A percentile compares a stretch with the other conserved stretches of the same genome.
Conservation (phyloP, 345 rosid species). For the Camelina hispida region DNA sequence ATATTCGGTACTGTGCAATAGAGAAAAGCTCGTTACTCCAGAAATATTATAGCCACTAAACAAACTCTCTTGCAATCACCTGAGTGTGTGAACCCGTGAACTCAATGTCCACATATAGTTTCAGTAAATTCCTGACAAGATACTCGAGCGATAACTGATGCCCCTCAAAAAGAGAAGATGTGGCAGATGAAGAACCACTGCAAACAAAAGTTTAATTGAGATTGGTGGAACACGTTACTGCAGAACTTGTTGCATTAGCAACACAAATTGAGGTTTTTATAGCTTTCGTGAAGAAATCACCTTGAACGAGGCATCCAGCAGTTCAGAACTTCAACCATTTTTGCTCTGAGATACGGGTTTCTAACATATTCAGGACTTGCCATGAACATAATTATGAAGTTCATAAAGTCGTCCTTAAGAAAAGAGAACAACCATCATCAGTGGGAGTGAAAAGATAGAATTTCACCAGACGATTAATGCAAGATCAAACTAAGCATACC, state of each 20-base stretch:
- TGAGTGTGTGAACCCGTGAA: slow-evolving; percentile 99
- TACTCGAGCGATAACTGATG: slow-evolving; percentile 90
- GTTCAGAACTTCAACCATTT: slow-evolving; percentile 99
- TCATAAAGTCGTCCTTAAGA: slow-evolving; percentile 95
- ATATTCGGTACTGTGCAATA: slow-evolving; percentile 10
- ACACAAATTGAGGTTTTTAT: slow-evolving; percentile 8
- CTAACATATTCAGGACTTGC: slow-evolving; percentile 83
- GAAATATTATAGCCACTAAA: slow-evolving; percentile 22
- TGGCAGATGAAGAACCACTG: slow-evolving; percentile 80
- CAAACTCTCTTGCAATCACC: slow-evolving; percentile 56
- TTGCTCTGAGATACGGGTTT: slow-evolving; percentile 96
- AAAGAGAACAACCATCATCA: slow-evolving; percentile 28
- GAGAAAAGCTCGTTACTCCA: slow-evolving; percentile 14
- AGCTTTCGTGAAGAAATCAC: slow-evolving; percentile 45
- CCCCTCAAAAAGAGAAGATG: slow-evolving; percentile 87
- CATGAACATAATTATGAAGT: slow-evolving; percentile 98
- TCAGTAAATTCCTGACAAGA: slow-evolving; percentile 97
- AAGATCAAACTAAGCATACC: slow-evolving; percentile 53
- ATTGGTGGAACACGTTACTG: slow-evolving; percentile 3
- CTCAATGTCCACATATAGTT: slow-evolving; percentile 99
- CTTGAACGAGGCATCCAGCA: slow-evolving; percentile 99
- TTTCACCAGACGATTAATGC: slow-evolving; percentile 9
- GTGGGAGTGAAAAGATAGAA: not conserved
- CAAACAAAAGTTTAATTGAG: slow-evolving; percentile 35
- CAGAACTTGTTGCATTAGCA: slow-evolving; percentile 16